Percentiles rank a stretch among this genome's conserved stretches.
Evolutionary conservation across 257 asterid genomes (phyloP).

Genomic region (Henckelia pumila): DNA sequence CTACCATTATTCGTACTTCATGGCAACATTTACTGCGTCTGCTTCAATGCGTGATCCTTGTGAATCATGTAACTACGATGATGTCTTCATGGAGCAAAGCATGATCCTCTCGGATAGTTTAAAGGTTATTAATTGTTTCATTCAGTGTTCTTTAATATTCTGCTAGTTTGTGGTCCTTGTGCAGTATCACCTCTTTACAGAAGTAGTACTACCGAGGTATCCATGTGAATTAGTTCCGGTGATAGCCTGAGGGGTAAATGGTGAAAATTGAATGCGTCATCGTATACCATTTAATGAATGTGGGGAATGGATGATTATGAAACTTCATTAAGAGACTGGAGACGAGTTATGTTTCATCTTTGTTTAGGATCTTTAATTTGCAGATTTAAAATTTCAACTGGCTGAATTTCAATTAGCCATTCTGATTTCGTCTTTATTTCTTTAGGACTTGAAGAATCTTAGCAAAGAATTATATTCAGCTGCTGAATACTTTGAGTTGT

Average conservation of each 20-base stretch:
- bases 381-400: conserved; percentile 18
- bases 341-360: not conserved
- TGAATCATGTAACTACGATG: conserved; percentile 67
- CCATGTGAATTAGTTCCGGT: conserved; percentile 8
- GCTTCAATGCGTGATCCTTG: conserved; percentile 54
- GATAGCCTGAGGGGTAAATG: conserved; percentile 1
- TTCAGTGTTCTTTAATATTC: not conserved
- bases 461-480: conserved; percentile 90
- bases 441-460: conserved; percentile 89
- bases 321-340: not conserved
- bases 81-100: conserved; percentile 80
- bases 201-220: conserved; percentile 16
- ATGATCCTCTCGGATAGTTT: conserved; percentile 81
- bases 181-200: conserved; percentile 11
- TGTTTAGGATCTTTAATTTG: not conserved
- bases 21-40: conserved; percentile 60
- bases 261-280: conserved; percentile 8
- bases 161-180: conserved; percentile 27
- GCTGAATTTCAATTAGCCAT: not conserved
- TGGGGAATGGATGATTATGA: conserved; percentile 18
- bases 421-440: conserved; percentile 13
- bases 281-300: conserved; percentile 12
- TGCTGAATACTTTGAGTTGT: conserved; percentile 90
- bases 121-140: conserved; percentile 46
- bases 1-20: conserved; percentile 37